phyloP scores from a whole-genome alignment of 2,329 filamentous ascomycete species.

The Pseudocercospora cruenta region DNA sequence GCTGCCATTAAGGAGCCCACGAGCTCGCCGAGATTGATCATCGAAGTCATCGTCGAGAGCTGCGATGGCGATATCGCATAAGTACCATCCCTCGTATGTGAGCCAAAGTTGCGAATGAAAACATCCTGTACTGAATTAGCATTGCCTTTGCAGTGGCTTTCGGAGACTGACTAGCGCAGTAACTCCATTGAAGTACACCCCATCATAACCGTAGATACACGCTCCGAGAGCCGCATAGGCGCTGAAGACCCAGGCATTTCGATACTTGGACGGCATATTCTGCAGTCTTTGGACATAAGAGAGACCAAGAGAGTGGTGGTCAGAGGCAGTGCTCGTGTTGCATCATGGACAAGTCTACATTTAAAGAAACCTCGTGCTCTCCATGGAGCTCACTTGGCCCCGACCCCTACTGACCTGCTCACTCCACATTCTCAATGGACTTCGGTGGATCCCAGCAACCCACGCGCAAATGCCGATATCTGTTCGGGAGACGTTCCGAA shows the following conservation, averaged over 20 bases:
- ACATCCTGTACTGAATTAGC: neutral
- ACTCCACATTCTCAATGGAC: neutral
- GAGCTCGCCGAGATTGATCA: neutral
- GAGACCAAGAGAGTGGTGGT: neutral
- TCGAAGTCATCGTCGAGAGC: neutral
- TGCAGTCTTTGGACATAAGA: neutral
- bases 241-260: neutral
- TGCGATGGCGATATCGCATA: neutral
- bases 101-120: neutral
- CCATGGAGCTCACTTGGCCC: neutral
- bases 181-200: neutral
- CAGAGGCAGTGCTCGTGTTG: neutral
- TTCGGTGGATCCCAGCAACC: neutral
- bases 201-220: constrained; percentile 1
- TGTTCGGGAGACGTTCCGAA: neutral
- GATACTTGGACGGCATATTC: neutral
- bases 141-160: neutral
- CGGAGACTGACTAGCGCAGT: neutral
- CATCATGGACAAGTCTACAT: neutral
- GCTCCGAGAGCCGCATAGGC: neutral
- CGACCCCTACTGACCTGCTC: neutral
- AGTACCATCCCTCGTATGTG: neutral
- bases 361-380: neutral
- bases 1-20: neutral
- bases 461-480: neutral